Evolutionary conservation across 768 basidiomycete genomes (phyloP), one percentile per base, ranked within the genome.

Genomic region (Tylopilus intermedius): DNA sequence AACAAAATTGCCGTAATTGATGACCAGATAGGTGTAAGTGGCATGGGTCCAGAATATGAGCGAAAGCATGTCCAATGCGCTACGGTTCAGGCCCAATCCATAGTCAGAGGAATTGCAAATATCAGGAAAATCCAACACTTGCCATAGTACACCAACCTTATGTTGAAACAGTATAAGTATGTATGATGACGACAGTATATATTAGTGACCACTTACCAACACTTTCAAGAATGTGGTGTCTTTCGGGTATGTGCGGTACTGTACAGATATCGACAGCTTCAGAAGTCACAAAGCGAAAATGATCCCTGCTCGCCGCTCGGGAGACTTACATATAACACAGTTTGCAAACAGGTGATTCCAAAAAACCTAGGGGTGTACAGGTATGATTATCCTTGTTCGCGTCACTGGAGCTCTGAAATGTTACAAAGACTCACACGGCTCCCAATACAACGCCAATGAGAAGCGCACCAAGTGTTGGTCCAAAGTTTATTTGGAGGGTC

Each of bases 311-410:
- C 18, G 29, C 29, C 4, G 26, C 13, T 13, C 5, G 30, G 15
- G 24, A 4, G 4, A 51, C 50, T 21, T 7, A 51, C 50, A 30
- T 51, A 51, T 14, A 27, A 51, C 1, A 6, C 27, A 15, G 50
- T 45, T 27, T 51, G 50, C 14, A 51, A 45, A n/a, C 37, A 51
- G 26, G 43, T 51, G 6, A 51, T 45, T 15, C 50, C 50, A 30
- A 51, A 35, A 26, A 51, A 51, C 6, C 50, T 51, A 27, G 43
- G 8, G 33, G 6, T 18, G 7, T 6, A 15, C 2, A 2, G 26
- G 50, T 51, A 8, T 38, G 43, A 30, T 22, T 24, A 9, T 4
- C 18, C 18, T 18, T 18, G 1, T 4, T 14, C 18, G 5, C 21
- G 9, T 2, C 3, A 4, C 22, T 9, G 10, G 21, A 24, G 3